Base-by-base conservation (phyloP, 148 eudicot species). In the Rhododendron ovatum region DNA sequence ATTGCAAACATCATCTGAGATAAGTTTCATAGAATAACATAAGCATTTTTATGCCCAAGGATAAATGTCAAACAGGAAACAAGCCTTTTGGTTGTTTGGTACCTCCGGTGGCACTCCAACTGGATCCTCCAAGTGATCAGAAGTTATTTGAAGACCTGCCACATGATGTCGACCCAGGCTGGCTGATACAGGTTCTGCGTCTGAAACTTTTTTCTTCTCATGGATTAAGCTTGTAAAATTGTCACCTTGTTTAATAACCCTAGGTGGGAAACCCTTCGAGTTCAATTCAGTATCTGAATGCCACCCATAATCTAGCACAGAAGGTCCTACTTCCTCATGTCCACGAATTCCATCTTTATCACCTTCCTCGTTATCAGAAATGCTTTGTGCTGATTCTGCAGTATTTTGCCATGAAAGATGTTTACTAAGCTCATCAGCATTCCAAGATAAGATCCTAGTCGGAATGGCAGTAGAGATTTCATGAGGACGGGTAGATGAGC, bases 41-140 rank as follows among this genome's bases (percentile, higher is more conserved):
- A 71, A 71, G 76, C 37, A 3, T 71, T 30, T 30, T n/a, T 65
- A 67, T 71, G 20, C 5, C 43, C 22, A 48, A 26, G 33, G n/a
- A 13, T 33, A 17, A 17, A 39, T 28, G 7, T 53, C 12, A 8
- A 26, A 48, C 35, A 82, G 24, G 76, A 71, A n/a, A 84, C 20
- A 17, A 84, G 65, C 55, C 65, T 33, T 47, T 47, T 37, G 48
- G 43, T 35, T 69, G 86, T 57, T 63, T 71, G 41, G 83, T 93
- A 96, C 99, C 99, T 96, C 99, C 41, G 93, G 95, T 87, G 98
- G 99, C 80, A 93, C 96, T 83, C 92, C 94, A 84, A 89, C 87
- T 33, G 93, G 94, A 91, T 93, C 98, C 82, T 92, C 93, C 84
- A 89, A 61, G 61, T 87, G 90, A 89, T 87, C 90, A 87, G 92